Evolutionary conservation across 2,329 filamentous ascomycete genomes (phyloP).

Genomic region (Stylonectria norvegica): DNA sequence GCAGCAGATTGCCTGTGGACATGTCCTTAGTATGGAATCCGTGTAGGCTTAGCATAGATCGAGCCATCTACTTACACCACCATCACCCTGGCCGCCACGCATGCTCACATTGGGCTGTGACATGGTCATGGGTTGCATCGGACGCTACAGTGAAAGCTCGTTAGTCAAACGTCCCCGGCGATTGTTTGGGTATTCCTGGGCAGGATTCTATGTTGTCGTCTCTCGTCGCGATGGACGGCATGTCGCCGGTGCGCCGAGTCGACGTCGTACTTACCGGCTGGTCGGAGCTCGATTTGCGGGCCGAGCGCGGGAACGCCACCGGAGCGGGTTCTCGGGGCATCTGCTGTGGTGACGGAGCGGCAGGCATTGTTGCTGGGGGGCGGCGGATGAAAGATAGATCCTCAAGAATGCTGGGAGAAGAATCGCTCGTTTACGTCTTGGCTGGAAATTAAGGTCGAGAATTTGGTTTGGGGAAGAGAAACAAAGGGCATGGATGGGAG

Average conservation of each 20-base stretch:
- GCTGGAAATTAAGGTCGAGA: no score
- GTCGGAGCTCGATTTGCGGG: conserved; percentile 27
- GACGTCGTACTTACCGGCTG: conserved; percentile 37
- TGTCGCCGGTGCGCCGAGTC: no score
- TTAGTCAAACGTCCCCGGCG: no score
- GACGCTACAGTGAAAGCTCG: conserved; percentile 24
- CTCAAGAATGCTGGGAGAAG: background rate
- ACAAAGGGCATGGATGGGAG: no score
- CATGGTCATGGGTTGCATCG: conserved; percentile 34
- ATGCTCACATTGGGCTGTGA: conserved; percentile 26
- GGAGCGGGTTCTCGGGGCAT: conserved; percentile 35
- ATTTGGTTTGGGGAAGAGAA: no score
- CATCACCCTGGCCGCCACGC: conserved; percentile 35
- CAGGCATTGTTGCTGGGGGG: conserved; percentile 11
- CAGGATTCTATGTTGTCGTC: no score
- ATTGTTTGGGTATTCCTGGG: no score
- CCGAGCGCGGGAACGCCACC: conserved; percentile 24
- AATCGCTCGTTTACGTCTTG: no score
- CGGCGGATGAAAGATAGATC: background rate
- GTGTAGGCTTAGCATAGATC: background rate
- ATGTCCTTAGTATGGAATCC: no score
- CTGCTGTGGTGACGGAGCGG: conserved; percentile 18
- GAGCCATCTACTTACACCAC: conserved; percentile 30
- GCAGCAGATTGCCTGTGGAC: conserved; percentile 36
- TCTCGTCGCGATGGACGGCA: no score